Evolutionary conservation across 306 rosid species (phyloP), one percentile per base, ranked within the genome.

Genomic region (Mimosa pudica): DNA sequence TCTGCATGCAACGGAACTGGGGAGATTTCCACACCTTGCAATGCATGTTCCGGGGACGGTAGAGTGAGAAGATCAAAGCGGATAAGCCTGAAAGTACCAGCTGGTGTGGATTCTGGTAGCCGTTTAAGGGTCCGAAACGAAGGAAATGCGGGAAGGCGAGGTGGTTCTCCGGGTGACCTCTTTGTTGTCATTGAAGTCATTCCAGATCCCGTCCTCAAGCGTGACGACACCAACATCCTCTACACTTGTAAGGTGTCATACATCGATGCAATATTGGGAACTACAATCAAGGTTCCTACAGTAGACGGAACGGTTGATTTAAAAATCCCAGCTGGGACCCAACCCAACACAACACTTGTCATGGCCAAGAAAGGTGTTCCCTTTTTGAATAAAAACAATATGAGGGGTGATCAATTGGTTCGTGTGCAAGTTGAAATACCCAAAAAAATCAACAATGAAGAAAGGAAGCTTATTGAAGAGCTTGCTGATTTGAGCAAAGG

Each of bases 341-440:
- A 95, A 74, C 99, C 99, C 3, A 89, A 93, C 80, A 87, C 99
- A 0, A 95, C 99, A 13, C 97, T 95, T 2, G 99, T 95, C 70
- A 95, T 95, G 98, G 91, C 96, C 16, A 91, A 90, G 93, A 93
- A 95, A 84, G 99, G 99, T 58, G 99, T 95, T 61, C 99, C 99
- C 3, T 55, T 87, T 60, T 90, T 95, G 73, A 95, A 95, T 67
- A 95, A 91, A 77, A 91, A 83, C 86, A 95, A 90, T 24, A 82
- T 91, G 92, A 91, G 99, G 80, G 99, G 99, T 11, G 99, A 95
- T 82, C 99, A 95, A 81, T 89, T 95, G 84, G 99, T 95, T 16
- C 89, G 96, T 0, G 99, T 95, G 81, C 99, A 95, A 92, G 96
- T 95, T 49, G 99, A 95, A 82, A 95, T 95, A 68, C 99, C 99